Evolutionary conservation across 176 grass and related monocot genomes (phyloP).

Genomic region (Themeda triandra): DNA sequence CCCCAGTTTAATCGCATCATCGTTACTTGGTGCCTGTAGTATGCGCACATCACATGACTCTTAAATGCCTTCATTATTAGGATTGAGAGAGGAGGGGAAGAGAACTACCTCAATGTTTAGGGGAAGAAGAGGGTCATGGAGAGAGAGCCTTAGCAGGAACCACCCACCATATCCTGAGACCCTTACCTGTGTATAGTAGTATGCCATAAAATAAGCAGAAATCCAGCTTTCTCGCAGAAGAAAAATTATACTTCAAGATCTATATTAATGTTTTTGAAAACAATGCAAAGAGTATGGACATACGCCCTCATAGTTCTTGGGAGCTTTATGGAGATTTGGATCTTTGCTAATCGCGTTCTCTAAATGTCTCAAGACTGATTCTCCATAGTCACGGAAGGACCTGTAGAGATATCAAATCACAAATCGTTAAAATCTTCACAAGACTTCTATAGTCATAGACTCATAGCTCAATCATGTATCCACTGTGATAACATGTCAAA

Average conservation of each 20-base stretch:
- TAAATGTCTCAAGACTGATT: slow-evolving; percentile 83
- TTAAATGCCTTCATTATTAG: background rate
- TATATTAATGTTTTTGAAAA: background rate
- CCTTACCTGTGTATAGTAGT: slow-evolving; percentile 71
- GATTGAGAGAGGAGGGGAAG: background rate
- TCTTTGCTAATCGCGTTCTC: slow-evolving; percentile 53
- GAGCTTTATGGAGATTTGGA: slow-evolving; percentile 53
- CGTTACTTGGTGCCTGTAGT: slow-evolving; percentile 61
- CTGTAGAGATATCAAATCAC: slow-evolving; percentile 38
- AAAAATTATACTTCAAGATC: background rate
- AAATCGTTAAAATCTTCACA: background rate
- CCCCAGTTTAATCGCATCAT: slow-evolving; percentile 70
- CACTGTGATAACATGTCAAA: background rate
- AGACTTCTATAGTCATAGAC: background rate
- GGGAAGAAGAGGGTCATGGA: slow-evolving; percentile 98
- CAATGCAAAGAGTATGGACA: slow-evolving; percentile 15
- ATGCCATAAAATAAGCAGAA: slow-evolving; percentile 2
- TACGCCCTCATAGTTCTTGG: slow-evolving; percentile 85
- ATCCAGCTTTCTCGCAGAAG: background rate
- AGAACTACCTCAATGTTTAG: slow-evolving; percentile 83
- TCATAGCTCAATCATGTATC: background rate
- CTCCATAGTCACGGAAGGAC: slow-evolving; percentile 89
- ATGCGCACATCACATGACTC: background rate
- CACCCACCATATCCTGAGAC: slow-evolving; percentile 96
- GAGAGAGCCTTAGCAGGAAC: slow-evolving; percentile 91